Base-by-base conservation (phyloP, 129 eudicot genomes). In the Deinandra increscens region DNA sequence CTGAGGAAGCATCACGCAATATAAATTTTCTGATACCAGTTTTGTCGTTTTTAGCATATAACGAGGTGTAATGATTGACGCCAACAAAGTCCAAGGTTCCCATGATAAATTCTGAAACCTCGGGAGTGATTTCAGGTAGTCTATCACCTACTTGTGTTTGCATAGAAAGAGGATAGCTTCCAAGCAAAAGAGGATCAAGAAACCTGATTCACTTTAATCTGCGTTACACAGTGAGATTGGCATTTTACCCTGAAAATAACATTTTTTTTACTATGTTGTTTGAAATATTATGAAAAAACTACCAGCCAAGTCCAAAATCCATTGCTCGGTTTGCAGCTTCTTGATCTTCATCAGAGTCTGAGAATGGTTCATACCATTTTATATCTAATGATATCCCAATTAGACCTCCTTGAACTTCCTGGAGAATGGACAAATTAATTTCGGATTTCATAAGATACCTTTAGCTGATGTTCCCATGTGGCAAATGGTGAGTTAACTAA, bases 261-360 rank as follows among this genome's bases (percentile, higher is more conserved):
- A 62, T n/a, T 41, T n/a, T n/a, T n/a, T n/a, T 75, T 41, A 12
- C 54, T 13, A 62, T 51, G 39, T 11, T 60, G 17, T 69, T 34
- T 29, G 18, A 58, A 70, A 18, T 4, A 34, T 61, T 13, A 1
- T 54, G n/a, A 15, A 23, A 72, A 14, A 49, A 81, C 84, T 94
- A 94, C 99, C 99, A 94, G 85, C 99, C 99, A 53, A 94, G 90
- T 20, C 49, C 78, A 64, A 94, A 94, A 62, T 94, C 99, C 77
- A 89, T 72, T 41, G 95, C 99, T 80, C 99, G 82, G 20, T 64
- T 80, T 44, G 97, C 99, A 58, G 99, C 99, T 48, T 87, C 90
- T 71, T 54, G 78, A 73, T 94, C 99, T 65, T 89, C 97, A 0
- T 83, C 78, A 43, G 75, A 63, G 65, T 81, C 76, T 1, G 99